Evolutionary conservation across 306 rosid species (phyloP).

Genomic region (Casuarina equisetifolia): DNA sequence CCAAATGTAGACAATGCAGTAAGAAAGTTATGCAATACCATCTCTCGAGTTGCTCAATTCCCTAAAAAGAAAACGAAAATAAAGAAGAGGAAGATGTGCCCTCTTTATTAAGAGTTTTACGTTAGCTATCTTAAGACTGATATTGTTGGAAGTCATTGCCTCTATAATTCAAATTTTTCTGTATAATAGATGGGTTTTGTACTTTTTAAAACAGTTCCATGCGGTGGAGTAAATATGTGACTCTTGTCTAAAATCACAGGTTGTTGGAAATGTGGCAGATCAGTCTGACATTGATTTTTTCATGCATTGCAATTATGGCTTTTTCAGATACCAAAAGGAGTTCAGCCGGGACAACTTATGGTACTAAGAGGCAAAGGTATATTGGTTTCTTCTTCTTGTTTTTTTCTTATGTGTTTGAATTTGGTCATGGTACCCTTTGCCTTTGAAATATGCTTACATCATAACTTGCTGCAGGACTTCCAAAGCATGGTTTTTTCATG

Average conservation of each 20-base stretch:
- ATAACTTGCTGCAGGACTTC: constrained; percentile 53
- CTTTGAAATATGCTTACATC: not conserved
- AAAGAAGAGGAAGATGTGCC: not conserved
- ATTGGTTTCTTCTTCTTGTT: constrained; percentile 20
- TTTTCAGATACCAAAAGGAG: constrained; percentile 86
- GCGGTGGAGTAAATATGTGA: not conserved
- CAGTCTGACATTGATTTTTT: constrained; percentile 21
- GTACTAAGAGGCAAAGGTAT: constrained; percentile 87
- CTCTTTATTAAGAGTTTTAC: not conserved
- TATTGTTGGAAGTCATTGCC: constrained; percentile 8
- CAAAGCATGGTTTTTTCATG: constrained; percentile 57
- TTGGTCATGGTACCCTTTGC: constrained; percentile 5
- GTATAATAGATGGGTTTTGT: not conserved
- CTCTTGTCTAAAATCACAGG: not conserved
- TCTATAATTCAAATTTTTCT: constrained; percentile 6
- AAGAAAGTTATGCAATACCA: not conserved
- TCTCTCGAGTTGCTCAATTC: not conserved
- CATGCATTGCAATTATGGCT: constrained; percentile 38
- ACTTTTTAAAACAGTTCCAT: not conserved
- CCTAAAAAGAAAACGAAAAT: not conserved
- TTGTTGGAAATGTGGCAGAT: constrained; percentile 2
- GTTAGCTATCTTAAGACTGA: constrained; percentile 3
- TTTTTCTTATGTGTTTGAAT: constrained; percentile 16
- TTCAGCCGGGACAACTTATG: constrained; percentile 86
- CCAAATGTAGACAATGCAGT: not conserved